phyloP scores from a whole-genome alignment of 2,329 filamentous ascomycete genomes.

The Colletotrichum lupini region DNA sequence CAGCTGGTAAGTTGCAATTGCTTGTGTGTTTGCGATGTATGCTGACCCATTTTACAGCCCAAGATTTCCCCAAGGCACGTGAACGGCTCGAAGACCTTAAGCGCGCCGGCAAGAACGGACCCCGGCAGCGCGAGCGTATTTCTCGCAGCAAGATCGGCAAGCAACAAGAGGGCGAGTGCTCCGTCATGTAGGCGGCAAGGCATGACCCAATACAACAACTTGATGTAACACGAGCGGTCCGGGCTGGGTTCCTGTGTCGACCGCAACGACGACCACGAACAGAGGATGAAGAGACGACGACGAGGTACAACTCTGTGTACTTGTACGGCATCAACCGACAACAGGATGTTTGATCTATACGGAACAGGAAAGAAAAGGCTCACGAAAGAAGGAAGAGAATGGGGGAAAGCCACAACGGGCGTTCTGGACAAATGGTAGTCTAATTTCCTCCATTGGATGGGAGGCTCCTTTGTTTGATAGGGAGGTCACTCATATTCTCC shows the following conservation, averaged over 20 bases:
- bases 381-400: not conserved
- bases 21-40: not conserved
- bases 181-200: slow-evolving; percentile 73
- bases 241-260: slow-evolving; percentile 22
- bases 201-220: not conserved
- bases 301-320: slow-evolving; percentile 10
- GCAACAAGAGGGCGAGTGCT: slow-evolving; percentile 89
- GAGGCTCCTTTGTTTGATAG: not conserved
- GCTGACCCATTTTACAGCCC: slow-evolving; percentile 68
- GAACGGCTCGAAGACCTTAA: slow-evolving; percentile 94
- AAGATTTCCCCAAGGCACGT: slow-evolving; percentile 93
- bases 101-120: slow-evolving; percentile 71
- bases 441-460: not conserved
- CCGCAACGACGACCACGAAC: slow-evolving; percentile 20
- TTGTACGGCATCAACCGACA: slow-evolving; percentile 9
- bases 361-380: not conserved
- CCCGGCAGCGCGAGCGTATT: slow-evolving; percentile 81
- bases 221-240: slow-evolving; percentile 20
- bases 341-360: slow-evolving; percentile 7
- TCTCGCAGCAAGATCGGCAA: slow-evolving; percentile 84
- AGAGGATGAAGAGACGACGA: slow-evolving; percentile 6
- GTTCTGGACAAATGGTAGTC: slow-evolving; percentile 1
- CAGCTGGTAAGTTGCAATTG: slow-evolving; percentile 80
- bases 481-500: not conserved
- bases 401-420: not conserved